Evolutionary conservation across 345 rosid genomes (phyloP).

Genomic region (Populus nigra): DNA sequence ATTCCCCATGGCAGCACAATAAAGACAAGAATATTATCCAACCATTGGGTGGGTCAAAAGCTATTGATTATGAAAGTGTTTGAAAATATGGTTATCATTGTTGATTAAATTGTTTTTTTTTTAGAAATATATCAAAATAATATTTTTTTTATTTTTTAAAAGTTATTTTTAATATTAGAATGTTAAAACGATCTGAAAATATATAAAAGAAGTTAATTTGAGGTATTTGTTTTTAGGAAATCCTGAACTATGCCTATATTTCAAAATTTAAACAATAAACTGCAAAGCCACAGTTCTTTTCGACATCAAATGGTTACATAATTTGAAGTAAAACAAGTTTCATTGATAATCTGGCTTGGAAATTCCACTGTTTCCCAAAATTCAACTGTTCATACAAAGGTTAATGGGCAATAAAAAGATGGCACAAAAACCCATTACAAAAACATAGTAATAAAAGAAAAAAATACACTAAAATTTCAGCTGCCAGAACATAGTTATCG

Average conservation of each 20-base stretch:
- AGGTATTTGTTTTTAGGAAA: too few relatives aligned
- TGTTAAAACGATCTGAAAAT: too few relatives aligned
- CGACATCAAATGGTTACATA: background rate
- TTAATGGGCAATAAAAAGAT: background rate
- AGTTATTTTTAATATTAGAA: accelerated
- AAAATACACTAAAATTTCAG: background rate
- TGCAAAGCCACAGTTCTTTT: background rate
- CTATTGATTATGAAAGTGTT: too few relatives aligned
- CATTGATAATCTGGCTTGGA: background rate
- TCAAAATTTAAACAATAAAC: background rate
- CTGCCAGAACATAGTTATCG: background rate
- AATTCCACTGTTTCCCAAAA: background rate
- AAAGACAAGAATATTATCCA: too few relatives aligned
- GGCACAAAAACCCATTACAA: too few relatives aligned
- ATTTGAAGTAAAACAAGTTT: background rate
- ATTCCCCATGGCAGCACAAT: background rate
- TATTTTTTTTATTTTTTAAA: too few relatives aligned
- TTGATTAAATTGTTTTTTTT: accelerated
- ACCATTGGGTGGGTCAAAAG: background rate
- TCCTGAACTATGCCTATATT: too few relatives aligned
- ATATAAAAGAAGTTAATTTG: too few relatives aligned
- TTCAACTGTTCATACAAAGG: background rate
- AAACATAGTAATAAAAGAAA: too few relatives aligned
- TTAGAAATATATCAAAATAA: too few relatives aligned
- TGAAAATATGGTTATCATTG: accelerated